Base-by-base conservation (phyloP, 2,329 filamentous ascomycete genomes). In the Zalaria obscura region DNA sequence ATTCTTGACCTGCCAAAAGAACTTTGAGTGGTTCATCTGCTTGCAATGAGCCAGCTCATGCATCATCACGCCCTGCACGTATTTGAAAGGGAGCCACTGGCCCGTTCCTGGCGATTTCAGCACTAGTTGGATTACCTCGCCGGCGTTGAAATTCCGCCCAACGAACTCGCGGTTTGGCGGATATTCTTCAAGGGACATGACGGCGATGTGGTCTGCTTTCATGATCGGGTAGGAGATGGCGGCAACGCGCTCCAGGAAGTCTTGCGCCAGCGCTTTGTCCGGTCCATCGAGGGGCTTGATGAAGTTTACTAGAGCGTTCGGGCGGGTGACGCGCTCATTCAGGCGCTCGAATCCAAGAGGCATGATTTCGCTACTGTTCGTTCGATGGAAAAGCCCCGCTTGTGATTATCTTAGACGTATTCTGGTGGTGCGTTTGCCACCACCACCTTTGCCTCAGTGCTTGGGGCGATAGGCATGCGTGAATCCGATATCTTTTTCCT, bases 31-130 rank as follows among this genome's bases (percentile, higher is more conserved):
- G 58, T 93, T 93, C 87, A 93, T 93, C 57, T 93, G 80, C 59
- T 84, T 82, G 68, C 83, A 88, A 59, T 93, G 85, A 3, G 85
- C 85, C 27, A 93, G 67, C 54, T 91, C 84, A 57, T 93, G 86
- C 76, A 93, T 88, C 86, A 93, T 93, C 49, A 93, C 84, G 83
- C 91, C 89, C 61, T 91, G 83, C 10, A 93, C 83, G 54, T 87
- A 86, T 46, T 76, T 69, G 55, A 91, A 87, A 0, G 83, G 82
- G 25, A 93, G 66, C 86, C 86, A 93, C 44, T 44, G 35, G 4
- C 35, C 75, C 0, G 71, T 73, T 4, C 63, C 66, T 0, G 70
- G 72, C 0, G 82, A 76, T 51, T 80, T 80, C 26, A 93, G 71
- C 1, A 93, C 86, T 1, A 93, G 71, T 61, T 93, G 85, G 39